Base-by-base conservation (phyloP, 225 moss, liverwort and hornwort genomes). In the Polytrichum formosum region DNA sequence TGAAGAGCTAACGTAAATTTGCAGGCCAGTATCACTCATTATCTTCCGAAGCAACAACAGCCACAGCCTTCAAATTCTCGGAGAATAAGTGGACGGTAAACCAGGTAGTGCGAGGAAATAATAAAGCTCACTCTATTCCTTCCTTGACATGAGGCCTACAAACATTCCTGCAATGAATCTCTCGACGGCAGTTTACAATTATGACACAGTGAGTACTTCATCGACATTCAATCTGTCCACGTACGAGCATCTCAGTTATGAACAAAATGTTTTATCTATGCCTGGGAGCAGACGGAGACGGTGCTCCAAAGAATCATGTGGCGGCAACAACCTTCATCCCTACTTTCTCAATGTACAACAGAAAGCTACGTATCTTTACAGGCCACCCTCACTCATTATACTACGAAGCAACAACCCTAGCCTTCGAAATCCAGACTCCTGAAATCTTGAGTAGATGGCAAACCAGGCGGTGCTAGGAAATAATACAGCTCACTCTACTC, bases 301-400 rank as follows among this genome's bases (percentile, higher is more conserved):
- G 6, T 18, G 53, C 53, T 53, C 53, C 71, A 71, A 61, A 71
- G 23, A 62, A 71, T 61, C 62, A 62, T 63, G 20, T 18, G 55
- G n/a, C 56, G 26, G 19, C 28, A 46, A 21, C 22, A 61, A 26
- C 55, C 55, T 35, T 55, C 68, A 23, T 54, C 53, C 18, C 59
- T 29, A 33, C 35, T 35, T 23, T 53, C 26, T 18, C 60, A 71
- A 71, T 71, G 53, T 71, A 71, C 71, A 71, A 53, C 53, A 54
- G 27, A 63, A 63, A 26, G 53, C 61, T 35, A 70, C 70, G 61
- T 37, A 70, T 46, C 17, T 70, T 56, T 61, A 70, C 37, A 70
- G 67, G 17, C 25, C 13, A 20, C 61, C 35, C 23, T 61, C 70
- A 46, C 61, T 56, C 21, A 20, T n/a, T 46, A 54, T 26, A 55